phyloP scores from a whole-genome alignment of 768 basidiomycete genomes.

The Leucosporidium scottii region DNA sequence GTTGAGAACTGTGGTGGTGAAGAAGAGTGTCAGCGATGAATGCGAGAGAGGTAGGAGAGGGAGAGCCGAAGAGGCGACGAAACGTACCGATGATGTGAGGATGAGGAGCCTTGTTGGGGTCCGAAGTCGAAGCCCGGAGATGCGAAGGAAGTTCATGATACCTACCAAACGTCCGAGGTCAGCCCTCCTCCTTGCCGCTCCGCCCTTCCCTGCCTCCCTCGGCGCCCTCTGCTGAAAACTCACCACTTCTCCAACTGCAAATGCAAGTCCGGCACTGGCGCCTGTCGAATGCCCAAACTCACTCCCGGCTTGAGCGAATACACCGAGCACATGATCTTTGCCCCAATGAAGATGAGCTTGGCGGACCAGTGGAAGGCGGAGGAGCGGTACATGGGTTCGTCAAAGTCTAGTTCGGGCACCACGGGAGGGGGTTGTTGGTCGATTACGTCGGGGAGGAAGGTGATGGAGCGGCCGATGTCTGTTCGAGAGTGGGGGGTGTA shows the following conservation, averaged over 20 bases:
- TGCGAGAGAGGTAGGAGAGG: too few species aligned
- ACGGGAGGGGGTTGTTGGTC: constrained; percentile 13
- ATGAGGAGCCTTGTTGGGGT: constrained; percentile 22
- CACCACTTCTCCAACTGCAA: constrained; percentile 21
- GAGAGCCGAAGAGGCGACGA: neutral
- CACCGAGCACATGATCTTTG: constrained; percentile 13
- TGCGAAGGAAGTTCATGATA: constrained; percentile 29
- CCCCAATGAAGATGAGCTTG: constrained; percentile 13
- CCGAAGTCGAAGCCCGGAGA: constrained; percentile 13
- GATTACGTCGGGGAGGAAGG: constrained; percentile 19
- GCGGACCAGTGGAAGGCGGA: constrained; percentile 16
- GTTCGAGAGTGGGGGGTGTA: neutral
- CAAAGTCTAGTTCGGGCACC: constrained; percentile 23
- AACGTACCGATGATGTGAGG: constrained; percentile 14
- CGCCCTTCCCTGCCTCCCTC: too few species aligned
- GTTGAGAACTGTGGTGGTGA: constrained; percentile 3
- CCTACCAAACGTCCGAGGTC: neutral
- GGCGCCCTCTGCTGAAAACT: too few species aligned
- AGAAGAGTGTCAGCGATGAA: neutral
- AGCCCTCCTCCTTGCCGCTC: too few species aligned
- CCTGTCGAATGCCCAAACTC: constrained; percentile 4
- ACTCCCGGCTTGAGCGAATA: constrained; percentile 18
- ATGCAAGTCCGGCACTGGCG: constrained; percentile 21
- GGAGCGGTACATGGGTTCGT: constrained; percentile 16
- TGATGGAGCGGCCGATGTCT: constrained; percentile 18